Conservation (phyloP, 116 monocot species). For the Trichopus zeylanicus region DNA sequence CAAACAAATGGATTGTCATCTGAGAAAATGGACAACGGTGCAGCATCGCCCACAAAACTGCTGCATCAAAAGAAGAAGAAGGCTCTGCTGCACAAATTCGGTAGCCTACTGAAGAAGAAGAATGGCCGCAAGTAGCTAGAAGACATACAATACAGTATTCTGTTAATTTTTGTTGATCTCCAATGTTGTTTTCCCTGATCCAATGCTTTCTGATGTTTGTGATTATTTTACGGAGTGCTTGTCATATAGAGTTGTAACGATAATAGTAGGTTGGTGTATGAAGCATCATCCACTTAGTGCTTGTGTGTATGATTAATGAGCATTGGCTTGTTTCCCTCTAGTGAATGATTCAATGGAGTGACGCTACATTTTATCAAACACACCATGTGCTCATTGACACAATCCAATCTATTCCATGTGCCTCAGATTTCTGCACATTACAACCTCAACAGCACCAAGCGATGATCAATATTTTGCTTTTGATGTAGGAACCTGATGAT, state of each 20-base stretch:
- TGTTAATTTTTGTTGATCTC: not conserved
- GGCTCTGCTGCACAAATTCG: slow-evolving; percentile 71
- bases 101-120: slow-evolving; percentile 86
- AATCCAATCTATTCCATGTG: not conserved
- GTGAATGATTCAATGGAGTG: not conserved
- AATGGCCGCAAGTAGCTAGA: slow-evolving; percentile 11
- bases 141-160: not conserved
- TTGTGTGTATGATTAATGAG: not conserved
- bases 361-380: not conserved
- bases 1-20: slow-evolving; percentile 31
- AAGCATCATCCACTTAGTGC: not conserved
- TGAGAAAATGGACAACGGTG: slow-evolving; percentile 20
- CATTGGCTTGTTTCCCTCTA: not conserved
- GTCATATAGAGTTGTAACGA: slow-evolving; percentile 1
- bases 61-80: slow-evolving; percentile 75
- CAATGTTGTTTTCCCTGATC: not conserved
- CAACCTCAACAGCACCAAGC: not conserved
- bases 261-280: not conserved
- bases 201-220: not conserved
- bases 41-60: slow-evolving; percentile 27
- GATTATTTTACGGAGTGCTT: not conserved
- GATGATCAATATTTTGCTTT: too few relatives aligned
- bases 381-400: slow-evolving; percentile 3
- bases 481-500: too few relatives aligned
- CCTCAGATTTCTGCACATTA: not conserved